These are phyloP conservation scores for Coemansia sp. DNA, from an alignment of 192 early-diverging fungal genomes.

Conservation along the genomic window DNA sequence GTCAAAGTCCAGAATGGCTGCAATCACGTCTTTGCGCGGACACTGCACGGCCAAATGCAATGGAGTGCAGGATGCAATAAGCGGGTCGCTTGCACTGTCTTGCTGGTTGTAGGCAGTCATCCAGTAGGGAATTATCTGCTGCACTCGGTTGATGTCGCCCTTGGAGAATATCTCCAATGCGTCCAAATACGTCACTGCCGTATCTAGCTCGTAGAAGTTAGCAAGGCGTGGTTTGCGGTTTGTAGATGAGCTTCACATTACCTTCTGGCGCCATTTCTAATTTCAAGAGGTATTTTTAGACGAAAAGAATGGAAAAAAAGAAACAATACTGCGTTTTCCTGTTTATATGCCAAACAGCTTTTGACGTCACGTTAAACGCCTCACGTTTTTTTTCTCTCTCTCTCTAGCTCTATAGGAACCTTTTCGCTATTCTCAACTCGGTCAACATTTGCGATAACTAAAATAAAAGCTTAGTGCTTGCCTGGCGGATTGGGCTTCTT, in stretches of 20 bases:
- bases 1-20: conserved; percentile 52
- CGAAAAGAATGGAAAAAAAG: neutral
- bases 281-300: conserved; percentile 2
- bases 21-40: conserved; percentile 57
- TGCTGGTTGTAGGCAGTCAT: conserved; percentile 37
- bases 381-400: too few species aligned
- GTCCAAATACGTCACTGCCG: conserved; percentile 32
- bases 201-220: neutral
- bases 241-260: neutral
- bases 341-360: neutral
- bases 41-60: conserved; percentile 65
- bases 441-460: neutral
- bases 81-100: conserved; percentile 10
- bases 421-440: too few species aligned
- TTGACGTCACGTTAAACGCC: too few species aligned
- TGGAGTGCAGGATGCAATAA: conserved; percentile 47
- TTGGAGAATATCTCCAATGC: conserved; percentile 48
- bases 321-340: conserved; percentile 1
- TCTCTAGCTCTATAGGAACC: too few species aligned
- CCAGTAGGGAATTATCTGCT: conserved; percentile 31
- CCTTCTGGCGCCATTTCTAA: conserved; percentile 1
- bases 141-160: conserved; percentile 34
- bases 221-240: too few species aligned
- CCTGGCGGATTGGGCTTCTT: conserved; percentile 12
- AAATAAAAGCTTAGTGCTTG: conserved; percentile 25